Evolutionary conservation across 805 yeast genomes (phyloP).

Genomic region (Zygotorulaspora chibaensis): DNA sequence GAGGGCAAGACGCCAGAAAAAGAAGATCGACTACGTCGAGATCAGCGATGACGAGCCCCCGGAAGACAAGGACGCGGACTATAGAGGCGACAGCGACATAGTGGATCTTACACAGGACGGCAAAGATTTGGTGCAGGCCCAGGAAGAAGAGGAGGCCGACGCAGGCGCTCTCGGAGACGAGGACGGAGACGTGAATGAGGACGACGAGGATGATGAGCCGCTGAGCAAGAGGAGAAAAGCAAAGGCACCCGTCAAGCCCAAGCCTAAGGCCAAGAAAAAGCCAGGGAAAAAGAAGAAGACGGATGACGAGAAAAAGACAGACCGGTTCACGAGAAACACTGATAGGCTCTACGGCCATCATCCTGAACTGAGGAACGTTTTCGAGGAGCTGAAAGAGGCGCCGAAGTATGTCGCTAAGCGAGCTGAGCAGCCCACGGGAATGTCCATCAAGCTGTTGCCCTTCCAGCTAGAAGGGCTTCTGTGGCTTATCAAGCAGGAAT

Average conservation of each 20-base stretch:
- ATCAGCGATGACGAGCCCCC: slow-evolving; percentile 3
- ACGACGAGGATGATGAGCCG: slow-evolving; percentile 28
- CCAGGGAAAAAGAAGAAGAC: slow-evolving; percentile 20
- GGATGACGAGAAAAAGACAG: slow-evolving; percentile 38
- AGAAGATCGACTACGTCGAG: slow-evolving; percentile 34
- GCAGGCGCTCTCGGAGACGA: slow-evolving; percentile 13
- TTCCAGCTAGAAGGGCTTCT: slow-evolving; percentile 91
- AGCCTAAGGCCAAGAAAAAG: slow-evolving; percentile 19
- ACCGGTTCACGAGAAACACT: slow-evolving; percentile 68
- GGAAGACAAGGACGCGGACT: slow-evolving; percentile 4
- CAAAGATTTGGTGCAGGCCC: slow-evolving; percentile 1
- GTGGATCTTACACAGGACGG: not conserved
- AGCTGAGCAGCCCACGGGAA: slow-evolving; percentile 73
- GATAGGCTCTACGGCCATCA: slow-evolving; percentile 65
- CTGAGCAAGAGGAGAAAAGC: slow-evolving; percentile 17
- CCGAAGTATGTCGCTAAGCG: slow-evolving; percentile 46
- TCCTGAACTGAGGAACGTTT: slow-evolving; percentile 71
- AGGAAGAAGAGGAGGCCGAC: slow-evolving; percentile 7
- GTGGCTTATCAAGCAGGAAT: slow-evolving; percentile 76
- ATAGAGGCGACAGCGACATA: not conserved
- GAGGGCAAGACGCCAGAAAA: slow-evolving; percentile 27
- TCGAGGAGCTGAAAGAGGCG: slow-evolving; percentile 53
- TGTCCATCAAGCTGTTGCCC: slow-evolving; percentile 72
- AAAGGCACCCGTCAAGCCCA: slow-evolving; percentile 7
- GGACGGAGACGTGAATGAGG: slow-evolving; percentile 27